Conservation (phyloP, 2,329 filamentous ascomycete species). For the Colletotrichum cordylinicola region DNA sequence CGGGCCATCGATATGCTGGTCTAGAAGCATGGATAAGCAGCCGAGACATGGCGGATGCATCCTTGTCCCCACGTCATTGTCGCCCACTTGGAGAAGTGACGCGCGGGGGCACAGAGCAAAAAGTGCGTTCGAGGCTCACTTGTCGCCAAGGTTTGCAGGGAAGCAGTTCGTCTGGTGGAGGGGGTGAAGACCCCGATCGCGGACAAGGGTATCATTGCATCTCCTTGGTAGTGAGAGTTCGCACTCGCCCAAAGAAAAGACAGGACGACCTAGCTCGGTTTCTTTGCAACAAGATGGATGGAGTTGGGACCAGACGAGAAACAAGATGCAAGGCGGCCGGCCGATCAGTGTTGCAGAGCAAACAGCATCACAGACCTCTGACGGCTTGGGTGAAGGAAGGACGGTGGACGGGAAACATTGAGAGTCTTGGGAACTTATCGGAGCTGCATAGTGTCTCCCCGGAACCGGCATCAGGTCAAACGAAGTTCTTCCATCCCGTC, state of each 20-base stretch:
- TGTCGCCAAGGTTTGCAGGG: not conserved
- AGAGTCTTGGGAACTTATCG: not conserved
- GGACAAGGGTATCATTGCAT: not conserved
- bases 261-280: not conserved
- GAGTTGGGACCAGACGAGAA: not conserved
- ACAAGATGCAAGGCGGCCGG: not conserved
- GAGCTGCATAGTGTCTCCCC: not conserved
- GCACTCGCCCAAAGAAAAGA: not conserved
- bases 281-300: not conserved
- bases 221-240: not conserved
- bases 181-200: not conserved
- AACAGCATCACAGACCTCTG: not conserved
- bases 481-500: not conserved
- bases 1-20: not conserved
- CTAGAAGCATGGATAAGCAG: not conserved
- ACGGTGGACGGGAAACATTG: not conserved
- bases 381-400: not conserved
- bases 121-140: not conserved
- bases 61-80: constrained; percentile 16
- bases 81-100: not conserved
- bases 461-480: not conserved
- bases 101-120: not conserved
- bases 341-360: not conserved
- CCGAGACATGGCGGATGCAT: not conserved
- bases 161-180: not conserved